phyloP scores from a whole-genome alignment of 2,329 filamentous ascomycete species.

The Claviceps cyperi region DNA sequence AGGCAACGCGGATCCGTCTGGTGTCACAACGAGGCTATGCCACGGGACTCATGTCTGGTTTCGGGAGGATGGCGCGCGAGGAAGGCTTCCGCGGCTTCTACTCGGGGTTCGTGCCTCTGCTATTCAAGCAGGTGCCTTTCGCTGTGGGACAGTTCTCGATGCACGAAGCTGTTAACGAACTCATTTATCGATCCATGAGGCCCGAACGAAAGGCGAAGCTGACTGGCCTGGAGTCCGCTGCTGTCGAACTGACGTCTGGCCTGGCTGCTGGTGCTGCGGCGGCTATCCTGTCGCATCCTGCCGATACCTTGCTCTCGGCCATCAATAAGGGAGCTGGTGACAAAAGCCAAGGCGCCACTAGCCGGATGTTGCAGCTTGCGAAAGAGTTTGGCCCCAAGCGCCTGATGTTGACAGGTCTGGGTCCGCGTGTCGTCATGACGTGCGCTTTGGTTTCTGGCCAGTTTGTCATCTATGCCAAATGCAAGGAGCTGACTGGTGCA shows the following conservation, averaged over 20 bases:
- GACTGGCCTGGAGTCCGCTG: conserved; percentile 58
- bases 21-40: conserved; percentile 73
- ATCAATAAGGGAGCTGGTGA: conserved; percentile 42
- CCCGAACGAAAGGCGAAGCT: conserved; percentile 49
- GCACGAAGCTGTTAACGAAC: conserved; percentile 75
- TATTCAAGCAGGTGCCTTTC: conserved; percentile 85
- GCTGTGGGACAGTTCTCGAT: conserved; percentile 92
- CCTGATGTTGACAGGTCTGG: conserved; percentile 31
- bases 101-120: conserved; percentile 74
- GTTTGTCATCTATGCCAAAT: conserved; percentile 42
- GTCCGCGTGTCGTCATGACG: conserved; percentile 38
- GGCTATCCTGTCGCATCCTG: conserved; percentile 77
- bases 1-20: conserved; percentile 66
- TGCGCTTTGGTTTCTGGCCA: conserved; percentile 37
- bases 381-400: conserved; percentile 35
- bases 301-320: conserved; percentile 48
- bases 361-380: conserved; percentile 37
- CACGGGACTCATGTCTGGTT: conserved; percentile 54
- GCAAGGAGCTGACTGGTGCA: conserved; percentile 36
- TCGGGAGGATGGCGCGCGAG: conserved; percentile 58
- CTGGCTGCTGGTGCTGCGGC: conserved; percentile 79
- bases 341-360: conserved; percentile 30
- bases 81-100: conserved; percentile 77
- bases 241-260: conserved; percentile 74
- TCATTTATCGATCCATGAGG: conserved; percentile 57